Evolutionary conservation across 768 basidiomycete genomes (phyloP), one percentile per base, ranked within the genome.

Genomic region (Leccinum ochraceum): DNA sequence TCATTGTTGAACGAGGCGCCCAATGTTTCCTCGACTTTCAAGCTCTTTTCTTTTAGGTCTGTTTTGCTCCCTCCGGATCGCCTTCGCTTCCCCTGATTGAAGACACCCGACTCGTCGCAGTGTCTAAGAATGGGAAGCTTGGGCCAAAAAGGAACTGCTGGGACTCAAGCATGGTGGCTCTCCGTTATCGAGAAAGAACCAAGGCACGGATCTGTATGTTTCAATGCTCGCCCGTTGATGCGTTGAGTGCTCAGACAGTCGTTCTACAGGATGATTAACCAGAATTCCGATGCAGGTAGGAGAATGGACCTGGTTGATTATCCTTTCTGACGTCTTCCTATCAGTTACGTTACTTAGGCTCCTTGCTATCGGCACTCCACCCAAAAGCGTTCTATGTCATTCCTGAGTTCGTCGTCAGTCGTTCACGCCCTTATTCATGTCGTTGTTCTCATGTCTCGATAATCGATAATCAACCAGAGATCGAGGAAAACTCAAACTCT

Each of bases 361-460:
- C 89, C 66, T 95, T 53, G 86, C 88, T 0, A 79, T 94, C 24
- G 95, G 95, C 10, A 94, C 92, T 0, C 95, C 95, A 4, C 81
- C 92, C 0, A 26, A 81, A 83, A 26, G 80, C 89, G 6, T 95
- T 87, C 76, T 81, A 93, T 66, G 86, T 97, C 63, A 90, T 95
- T 36, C 81, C 98, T 22, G 96, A 98, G 94, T 11, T 94, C 89
- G 3, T 78, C 90, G 87, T 88, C 36, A 63, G 26, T 26, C 26
- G 26, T 26, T 26, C 26, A 26, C 26, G 26, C 26, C 26, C 26
- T 26, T 26, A 26, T 26, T 26, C 26, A 26, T 26, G 65, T 60
- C 39, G 30, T 54, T 56, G 60, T 24, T 32, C 17, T 53, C 7
- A 32, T 32, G 30, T 34, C n/a, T 26, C 26, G 26, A 26, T 26